These are phyloP conservation scores for Lactarius hatsudake DNA, from an alignment of 768 basidiomycete species.

Conservation along the genomic window DNA sequence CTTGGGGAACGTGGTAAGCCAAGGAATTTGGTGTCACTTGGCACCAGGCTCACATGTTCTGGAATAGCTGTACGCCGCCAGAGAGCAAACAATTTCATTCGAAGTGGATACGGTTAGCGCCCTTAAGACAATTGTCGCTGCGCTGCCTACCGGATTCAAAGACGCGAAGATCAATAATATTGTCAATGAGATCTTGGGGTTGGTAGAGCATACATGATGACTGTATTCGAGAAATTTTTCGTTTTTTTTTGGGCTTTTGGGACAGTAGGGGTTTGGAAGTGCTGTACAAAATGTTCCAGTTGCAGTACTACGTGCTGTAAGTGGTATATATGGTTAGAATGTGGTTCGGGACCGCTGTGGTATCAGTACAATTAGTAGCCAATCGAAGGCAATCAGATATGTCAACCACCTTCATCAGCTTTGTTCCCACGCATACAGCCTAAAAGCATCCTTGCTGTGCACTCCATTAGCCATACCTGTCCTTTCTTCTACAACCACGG, in stretches of 20 bases:
- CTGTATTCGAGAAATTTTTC: neutral
- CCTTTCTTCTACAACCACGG: neutral
- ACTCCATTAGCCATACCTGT: neutral
- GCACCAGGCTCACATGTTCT: conserved; percentile 18
- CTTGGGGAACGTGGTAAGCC: conserved; percentile 66
- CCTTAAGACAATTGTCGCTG: conserved; percentile 40
- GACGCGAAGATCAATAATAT: conserved; percentile 60
- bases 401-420: neutral
- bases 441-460: neutral
- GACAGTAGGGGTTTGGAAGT: neutral
- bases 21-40: neutral
- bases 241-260: conserved; percentile 2
- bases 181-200: conserved; percentile 44
- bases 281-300: neutral
- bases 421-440: neutral
- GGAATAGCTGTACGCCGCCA: conserved; percentile 49
- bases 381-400: neutral
- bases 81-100: conserved; percentile 37
- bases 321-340: neutral
- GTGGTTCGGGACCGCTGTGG: neutral
- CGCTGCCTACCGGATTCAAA: conserved; percentile 46
- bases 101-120: conserved; percentile 41
- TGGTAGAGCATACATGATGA: conserved; percentile 36
- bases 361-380: neutral
- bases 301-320: neutral